Evolutionary conservation across 192 early-diverging fungal species (phyloP).

Genomic region (Diversispora eburnea): DNA sequence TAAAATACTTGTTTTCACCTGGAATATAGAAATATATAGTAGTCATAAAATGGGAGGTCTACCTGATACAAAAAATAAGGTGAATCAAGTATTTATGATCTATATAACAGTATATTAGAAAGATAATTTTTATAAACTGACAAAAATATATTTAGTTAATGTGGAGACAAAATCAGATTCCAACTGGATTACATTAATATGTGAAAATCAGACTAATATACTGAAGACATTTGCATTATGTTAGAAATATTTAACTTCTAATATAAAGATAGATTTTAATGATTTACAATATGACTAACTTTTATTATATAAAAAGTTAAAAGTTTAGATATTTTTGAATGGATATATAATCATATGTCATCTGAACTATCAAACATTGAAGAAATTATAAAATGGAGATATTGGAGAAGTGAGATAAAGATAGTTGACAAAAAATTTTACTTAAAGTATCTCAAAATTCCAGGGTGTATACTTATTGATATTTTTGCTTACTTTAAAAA

Average conservation of each 20-base stretch:
- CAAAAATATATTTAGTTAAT: no score
- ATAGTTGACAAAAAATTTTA: background rate
- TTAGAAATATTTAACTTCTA: background rate
- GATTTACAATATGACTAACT: constrained; percentile 6
- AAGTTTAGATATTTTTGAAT: no score
- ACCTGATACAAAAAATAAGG: background rate
- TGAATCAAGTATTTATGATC: no score
- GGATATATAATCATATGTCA: no score
- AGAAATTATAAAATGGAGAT: no score
- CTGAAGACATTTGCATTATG: background rate
- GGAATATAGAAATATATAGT: no score
- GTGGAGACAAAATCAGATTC: background rate
- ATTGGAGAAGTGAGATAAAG: background rate
- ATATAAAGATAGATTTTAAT: background rate
- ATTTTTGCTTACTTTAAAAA: background rate
- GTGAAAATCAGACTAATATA: background rate
- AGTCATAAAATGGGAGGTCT: background rate
- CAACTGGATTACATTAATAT: background rate
- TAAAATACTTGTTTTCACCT: no score
- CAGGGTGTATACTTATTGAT: background rate
- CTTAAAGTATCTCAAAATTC: background rate
- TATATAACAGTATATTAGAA: background rate
- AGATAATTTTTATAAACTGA: background rate
- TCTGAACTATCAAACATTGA: no score
- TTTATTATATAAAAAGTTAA: no score